A percentile compares a stretch with the other conserved stretches of the same genome.
phyloP scores from a whole-genome alignment of 768 basidiomycete genomes.

The Calvatia gigantea region DNA sequence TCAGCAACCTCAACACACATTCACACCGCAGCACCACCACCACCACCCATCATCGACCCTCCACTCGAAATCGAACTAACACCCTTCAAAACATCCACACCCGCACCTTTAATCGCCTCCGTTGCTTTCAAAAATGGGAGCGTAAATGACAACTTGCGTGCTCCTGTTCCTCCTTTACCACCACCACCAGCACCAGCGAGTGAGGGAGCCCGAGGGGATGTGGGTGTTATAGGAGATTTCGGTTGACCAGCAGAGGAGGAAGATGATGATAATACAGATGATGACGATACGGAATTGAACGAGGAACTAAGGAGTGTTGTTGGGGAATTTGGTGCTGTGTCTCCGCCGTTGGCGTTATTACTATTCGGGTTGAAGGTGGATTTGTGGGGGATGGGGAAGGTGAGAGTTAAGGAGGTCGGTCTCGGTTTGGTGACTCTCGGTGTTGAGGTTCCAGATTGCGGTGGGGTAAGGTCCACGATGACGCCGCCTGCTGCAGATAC shows the following conservation, averaged over 20 bases:
- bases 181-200: neutral
- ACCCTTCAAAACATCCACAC: slow-evolving; percentile 39
- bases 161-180: slow-evolving; percentile 12
- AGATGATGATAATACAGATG: neutral
- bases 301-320: neutral
- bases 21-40: neutral
- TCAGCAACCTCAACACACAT: neutral
- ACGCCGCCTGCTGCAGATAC: neutral
- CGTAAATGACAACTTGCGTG: slow-evolving; percentile 25
- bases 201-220: neutral
- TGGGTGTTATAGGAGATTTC: neutral
- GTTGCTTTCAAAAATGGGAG: slow-evolving; percentile 26
- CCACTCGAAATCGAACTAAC: slow-evolving; percentile 31
- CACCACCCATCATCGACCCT: neutral
- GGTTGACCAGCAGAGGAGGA: neutral
- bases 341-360: neutral
- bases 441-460: neutral
- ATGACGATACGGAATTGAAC: neutral
- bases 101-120: slow-evolving; percentile 21
- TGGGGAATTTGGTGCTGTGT: slow-evolving; percentile 5
- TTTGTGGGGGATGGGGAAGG: neutral
- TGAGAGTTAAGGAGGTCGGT: neutral
- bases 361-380: neutral
- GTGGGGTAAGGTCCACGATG: neutral
- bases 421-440: neutral